Percentiles rank a stretch among this genome's conserved stretches.
Conservation (phyloP, 2,329 filamentous ascomycete genomes). For the Fusarium oxysporum region DNA sequence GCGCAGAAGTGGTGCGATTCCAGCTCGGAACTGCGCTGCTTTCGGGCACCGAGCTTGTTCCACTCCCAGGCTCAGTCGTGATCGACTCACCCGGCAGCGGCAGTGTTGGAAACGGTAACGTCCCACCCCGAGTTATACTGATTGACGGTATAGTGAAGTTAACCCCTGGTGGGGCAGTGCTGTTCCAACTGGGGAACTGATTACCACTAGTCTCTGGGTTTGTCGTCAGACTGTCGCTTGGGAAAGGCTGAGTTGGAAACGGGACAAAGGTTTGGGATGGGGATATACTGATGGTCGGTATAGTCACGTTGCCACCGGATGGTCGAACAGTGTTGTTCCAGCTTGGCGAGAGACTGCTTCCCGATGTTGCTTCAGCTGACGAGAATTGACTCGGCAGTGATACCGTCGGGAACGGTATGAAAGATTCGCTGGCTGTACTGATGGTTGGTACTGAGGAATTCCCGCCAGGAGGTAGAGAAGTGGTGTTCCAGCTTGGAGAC, state of each 20-base stretch:
- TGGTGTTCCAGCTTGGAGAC: background rate
- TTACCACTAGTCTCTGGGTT: background rate
- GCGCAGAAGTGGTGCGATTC: constrained; percentile 3
- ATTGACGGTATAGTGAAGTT: background rate
- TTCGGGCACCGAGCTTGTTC: background rate
- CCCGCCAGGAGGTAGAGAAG: background rate
- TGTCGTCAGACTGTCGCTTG: background rate
- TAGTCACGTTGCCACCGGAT: background rate
- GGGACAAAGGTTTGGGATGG: background rate
- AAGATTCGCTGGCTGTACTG: background rate
- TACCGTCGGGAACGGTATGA: background rate
- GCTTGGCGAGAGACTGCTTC: background rate
- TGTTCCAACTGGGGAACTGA: background rate
- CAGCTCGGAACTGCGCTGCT: background rate
- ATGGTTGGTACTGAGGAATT: background rate
- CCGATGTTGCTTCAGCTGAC: background rate
- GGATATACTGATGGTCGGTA: background rate
- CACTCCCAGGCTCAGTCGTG: background rate
- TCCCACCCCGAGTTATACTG: background rate
- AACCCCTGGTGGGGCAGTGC: background rate
- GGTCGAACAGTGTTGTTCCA: background rate
- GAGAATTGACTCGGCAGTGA: background rate
- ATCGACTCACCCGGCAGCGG: background rate
- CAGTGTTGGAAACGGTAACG: background rate
- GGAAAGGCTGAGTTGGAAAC: background rate